Evolutionary conservation across 257 asterid species (phyloP).

Genomic region (Fraxinus cuspidata): DNA sequence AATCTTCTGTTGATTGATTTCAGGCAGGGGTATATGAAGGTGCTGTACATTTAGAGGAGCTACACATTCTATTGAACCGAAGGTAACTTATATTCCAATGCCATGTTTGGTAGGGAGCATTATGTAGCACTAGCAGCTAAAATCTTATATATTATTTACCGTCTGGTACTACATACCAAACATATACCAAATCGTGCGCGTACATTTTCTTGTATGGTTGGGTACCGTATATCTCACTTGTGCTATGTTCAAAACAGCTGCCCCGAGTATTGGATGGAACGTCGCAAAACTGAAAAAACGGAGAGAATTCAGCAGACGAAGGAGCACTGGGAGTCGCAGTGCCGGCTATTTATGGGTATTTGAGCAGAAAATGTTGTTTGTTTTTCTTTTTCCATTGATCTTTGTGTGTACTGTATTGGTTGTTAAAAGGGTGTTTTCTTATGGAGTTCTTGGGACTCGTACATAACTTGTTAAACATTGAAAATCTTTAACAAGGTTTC

Average conservation of each 20-base stretch:
- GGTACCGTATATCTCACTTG: not conserved
- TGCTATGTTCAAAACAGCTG: constrained; percentile 48
- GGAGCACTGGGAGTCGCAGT: constrained; percentile 90
- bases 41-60: constrained; percentile 82
- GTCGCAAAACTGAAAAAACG: constrained; percentile 60
- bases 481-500: not conserved
- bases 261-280: constrained; percentile 74
- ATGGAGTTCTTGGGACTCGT: not conserved
- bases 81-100: constrained; percentile 43
- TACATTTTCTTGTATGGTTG: not conserved
- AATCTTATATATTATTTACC: not conserved
- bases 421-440: not conserved
- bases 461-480: not conserved
- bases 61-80: constrained; percentile 64
- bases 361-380: constrained; percentile 26
- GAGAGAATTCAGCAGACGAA: constrained; percentile 77
- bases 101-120: not conserved
- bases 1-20: constrained; percentile 10
- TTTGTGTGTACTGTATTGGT: not conserved
- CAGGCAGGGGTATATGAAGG: constrained; percentile 76
- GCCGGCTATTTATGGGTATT: constrained; percentile 69
- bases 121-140: not conserved
- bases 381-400: not conserved
- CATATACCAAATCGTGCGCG: not conserved
- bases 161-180: not conserved